Conservation (phyloP, 1,139 yeast species). For the Debaryomyces robertsiae region DNA sequence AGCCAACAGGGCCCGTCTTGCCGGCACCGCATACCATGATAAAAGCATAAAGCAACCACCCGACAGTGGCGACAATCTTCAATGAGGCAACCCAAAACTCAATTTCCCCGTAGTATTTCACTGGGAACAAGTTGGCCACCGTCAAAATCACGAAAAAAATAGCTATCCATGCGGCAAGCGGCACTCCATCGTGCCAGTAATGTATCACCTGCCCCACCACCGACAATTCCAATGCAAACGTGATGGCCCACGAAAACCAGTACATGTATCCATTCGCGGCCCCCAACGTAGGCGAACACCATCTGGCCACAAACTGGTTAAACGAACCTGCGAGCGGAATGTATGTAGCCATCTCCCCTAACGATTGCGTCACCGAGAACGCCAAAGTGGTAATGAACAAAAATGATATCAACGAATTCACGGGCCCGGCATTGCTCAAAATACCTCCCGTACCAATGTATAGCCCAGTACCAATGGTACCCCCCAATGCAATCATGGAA, state of each 20-base stretch:
- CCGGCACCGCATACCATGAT: constrained; percentile 77
- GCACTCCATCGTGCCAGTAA: constrained; percentile 75
- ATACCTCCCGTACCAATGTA: constrained; percentile 57
- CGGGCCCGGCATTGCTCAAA: constrained; percentile 68
- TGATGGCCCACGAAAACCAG: constrained; percentile 87
- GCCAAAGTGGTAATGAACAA: constrained; percentile 67
- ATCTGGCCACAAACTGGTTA: constrained; percentile 56
- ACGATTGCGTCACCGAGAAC: constrained; percentile 64
- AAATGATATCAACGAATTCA: constrained; percentile 64
- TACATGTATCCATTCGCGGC: constrained; percentile 83
- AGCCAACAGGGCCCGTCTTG: constrained; percentile 69
- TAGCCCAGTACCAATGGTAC: constrained; percentile 68
- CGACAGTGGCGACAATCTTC: constrained; percentile 70
- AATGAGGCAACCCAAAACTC: constrained; percentile 59
- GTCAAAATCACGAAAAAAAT: constrained; percentile 55
- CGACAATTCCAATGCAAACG: constrained; percentile 80
- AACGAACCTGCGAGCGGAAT: constrained; percentile 71
- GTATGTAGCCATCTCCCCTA: constrained; percentile 78
- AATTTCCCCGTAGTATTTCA: constrained; percentile 48
- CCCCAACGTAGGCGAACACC: constrained; percentile 71
- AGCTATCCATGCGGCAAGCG: constrained; percentile 75
- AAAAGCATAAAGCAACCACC: constrained; percentile 68
- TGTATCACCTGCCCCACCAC: constrained; percentile 76
- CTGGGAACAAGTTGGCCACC: constrained; percentile 42
- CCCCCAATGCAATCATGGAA: constrained; percentile 68